Conservation (phyloP, 2,329 filamentous ascomycete genomes). For the Botrytis sinoallii region DNA sequence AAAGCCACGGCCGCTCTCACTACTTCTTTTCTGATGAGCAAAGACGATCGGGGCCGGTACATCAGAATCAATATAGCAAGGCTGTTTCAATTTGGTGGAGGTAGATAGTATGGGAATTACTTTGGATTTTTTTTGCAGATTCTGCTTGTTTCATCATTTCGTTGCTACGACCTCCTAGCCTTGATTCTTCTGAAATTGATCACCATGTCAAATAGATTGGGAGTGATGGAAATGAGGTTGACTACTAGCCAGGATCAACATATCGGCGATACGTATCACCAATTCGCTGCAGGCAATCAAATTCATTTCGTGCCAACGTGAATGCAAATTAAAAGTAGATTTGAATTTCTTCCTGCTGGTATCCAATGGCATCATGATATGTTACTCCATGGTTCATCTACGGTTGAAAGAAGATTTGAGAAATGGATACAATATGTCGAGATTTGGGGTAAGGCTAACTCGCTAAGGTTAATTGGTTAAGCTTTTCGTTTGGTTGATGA, state of each 20-base stretch:
- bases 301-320: neutral
- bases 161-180: neutral
- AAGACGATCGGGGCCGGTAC: neutral
- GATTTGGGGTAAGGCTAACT: neutral
- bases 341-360: neutral
- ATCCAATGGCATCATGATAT: neutral
- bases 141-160: neutral
- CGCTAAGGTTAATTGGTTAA: neutral
- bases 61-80: neutral
- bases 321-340: neutral
- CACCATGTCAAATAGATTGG: neutral
- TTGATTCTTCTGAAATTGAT: neutral
- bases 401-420: neutral
- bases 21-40: neutral
- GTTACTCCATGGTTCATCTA: neutral
- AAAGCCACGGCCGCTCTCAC: neutral
- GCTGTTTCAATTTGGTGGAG: neutral
- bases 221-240: neutral
- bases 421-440: neutral
- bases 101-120: neutral
- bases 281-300: neutral
- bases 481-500: conserved; percentile 10
- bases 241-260: neutral
- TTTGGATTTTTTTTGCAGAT: neutral
- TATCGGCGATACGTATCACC: neutral